phyloP scores from a whole-genome alignment of 768 basidiomycete genomes.

The Leccinum variicolor region DNA sequence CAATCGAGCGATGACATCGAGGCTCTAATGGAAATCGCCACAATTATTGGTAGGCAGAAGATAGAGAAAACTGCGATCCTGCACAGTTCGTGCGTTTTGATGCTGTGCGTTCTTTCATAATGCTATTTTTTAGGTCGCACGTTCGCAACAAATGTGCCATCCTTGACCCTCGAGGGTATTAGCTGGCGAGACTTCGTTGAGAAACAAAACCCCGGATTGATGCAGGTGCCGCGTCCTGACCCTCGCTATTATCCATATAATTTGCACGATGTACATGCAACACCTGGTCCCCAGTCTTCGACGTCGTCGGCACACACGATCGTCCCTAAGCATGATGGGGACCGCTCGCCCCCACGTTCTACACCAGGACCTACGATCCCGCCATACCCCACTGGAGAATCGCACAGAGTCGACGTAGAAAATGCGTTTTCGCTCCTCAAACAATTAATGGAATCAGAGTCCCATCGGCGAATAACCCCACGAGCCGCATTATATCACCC shows the following conservation, averaged over 20 bases:
- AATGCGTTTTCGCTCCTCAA: constrained; percentile 74
- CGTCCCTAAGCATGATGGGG: constrained; percentile 13
- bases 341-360: constrained; percentile 22
- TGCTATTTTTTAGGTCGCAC: constrained; percentile 62
- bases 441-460: constrained; percentile 70
- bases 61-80: constrained; percentile 86
- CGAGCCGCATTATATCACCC: constrained; percentile 72
- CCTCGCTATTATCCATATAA: constrained; percentile 54
- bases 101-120: constrained; percentile 3
- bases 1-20: constrained; percentile 93
- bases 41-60: constrained; percentile 74
- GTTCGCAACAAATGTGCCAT: constrained; percentile 87
- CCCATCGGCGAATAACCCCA: constrained; percentile 75
- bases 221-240: constrained; percentile 49
- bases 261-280: constrained; percentile 24
- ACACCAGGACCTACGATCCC: constrained; percentile 9
- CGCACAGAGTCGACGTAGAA: constrained; percentile 54
- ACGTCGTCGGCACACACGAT: constrained; percentile 32
- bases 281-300: constrained; percentile 22
- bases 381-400: constrained; percentile 32
- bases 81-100: constrained; percentile 63
- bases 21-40: constrained; percentile 91
- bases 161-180: constrained; percentile 61
- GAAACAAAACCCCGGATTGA: constrained; percentile 69
- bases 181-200: constrained; percentile 75